phyloP scores from a whole-genome alignment of 1,284 basidiomycete genomes.

The Sanghuangporus baumii region DNA sequence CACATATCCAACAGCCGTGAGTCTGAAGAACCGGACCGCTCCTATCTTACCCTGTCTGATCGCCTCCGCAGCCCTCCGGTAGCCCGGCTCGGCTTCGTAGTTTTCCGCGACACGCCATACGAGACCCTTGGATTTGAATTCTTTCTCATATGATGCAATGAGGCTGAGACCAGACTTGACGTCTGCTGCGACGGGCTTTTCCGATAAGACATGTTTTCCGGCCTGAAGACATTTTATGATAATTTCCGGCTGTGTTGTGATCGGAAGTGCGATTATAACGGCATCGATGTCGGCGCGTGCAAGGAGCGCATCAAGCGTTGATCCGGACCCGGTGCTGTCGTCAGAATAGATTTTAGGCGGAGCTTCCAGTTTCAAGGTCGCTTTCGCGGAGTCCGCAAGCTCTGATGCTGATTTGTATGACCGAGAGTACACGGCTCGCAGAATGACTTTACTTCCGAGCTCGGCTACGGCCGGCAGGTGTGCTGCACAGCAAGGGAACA shows the following conservation, averaged over 20 bases:
- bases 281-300: constrained; percentile 59
- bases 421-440: constrained; percentile 78
- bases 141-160: constrained; percentile 59
- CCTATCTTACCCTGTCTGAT: constrained; percentile 59
- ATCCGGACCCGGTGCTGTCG: constrained; percentile 37
- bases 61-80: constrained; percentile 46
- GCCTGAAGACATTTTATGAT: constrained; percentile 57
- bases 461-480: constrained; percentile 67
- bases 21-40: constrained; percentile 56
- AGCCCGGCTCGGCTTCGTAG: constrained; percentile 65
- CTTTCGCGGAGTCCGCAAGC: constrained; percentile 41
- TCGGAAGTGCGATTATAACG: constrained; percentile 75
- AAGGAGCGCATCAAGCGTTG: constrained; percentile 57
- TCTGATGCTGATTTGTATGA: constrained; percentile 55
- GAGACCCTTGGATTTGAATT: constrained; percentile 64
- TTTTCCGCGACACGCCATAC: constrained; percentile 87
- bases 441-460: constrained; percentile 40
- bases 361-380: constrained; percentile 36
- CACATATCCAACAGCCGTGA: constrained; percentile 49
- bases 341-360: constrained; percentile 55
- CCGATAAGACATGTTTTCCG: constrained; percentile 82
- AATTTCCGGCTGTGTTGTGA: constrained; percentile 65
- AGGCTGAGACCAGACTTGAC: constrained; percentile 58
- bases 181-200: constrained; percentile 80
- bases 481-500: constrained; percentile 29